Evolutionary conservation across 1,284 basidiomycete species (phyloP).

Genomic region (Wolfiporia cocos): DNA sequence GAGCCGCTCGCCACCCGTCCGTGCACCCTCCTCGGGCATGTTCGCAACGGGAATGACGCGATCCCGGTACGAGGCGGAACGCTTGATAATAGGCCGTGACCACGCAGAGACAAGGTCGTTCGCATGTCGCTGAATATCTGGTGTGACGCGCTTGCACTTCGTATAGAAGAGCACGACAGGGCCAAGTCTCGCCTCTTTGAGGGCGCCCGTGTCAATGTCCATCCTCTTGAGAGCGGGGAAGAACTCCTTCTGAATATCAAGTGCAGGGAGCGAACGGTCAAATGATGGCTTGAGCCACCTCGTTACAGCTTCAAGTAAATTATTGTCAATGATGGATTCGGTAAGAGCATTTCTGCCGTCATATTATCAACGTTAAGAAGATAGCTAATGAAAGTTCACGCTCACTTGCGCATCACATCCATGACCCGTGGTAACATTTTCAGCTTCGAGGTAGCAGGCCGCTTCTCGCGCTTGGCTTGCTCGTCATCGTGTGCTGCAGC

Average conservation of each 20-base stretch:
- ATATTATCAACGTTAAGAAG: neutral
- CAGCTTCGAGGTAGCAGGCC: conserved; percentile 87
- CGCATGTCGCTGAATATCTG: conserved; percentile 76
- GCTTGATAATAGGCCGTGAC: conserved; percentile 94
- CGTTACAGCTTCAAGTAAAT: conserved; percentile 86
- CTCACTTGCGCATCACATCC: conserved; percentile 91
- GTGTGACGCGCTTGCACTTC: conserved; percentile 85
- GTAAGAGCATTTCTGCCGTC: conserved; percentile 38
- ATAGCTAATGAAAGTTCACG: conserved; percentile 12
- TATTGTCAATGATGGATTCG: conserved; percentile 94
- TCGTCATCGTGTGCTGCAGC: conserved; percentile 84
- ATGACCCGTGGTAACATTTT: conserved; percentile 84
- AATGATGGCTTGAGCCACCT: conserved; percentile 94
- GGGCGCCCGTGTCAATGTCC: conserved; percentile 86
- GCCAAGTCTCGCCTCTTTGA: conserved; percentile 92
- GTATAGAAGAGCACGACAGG: conserved; percentile 95
- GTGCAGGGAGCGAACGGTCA: conserved; percentile 87
- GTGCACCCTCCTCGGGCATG: conserved; percentile 30
- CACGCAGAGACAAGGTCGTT: conserved; percentile 82
- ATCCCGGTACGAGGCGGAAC: conserved; percentile 81
- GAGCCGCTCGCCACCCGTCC: conserved; percentile 46
- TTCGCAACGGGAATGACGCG: conserved; percentile 54
- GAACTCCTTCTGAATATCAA: conserved; percentile 94
- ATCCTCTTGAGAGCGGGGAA: conserved; percentile 84
- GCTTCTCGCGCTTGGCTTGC: conserved; percentile 73